Base-by-base conservation (phyloP, 192 early-diverging fungal species). In the Coemansia sp. region DNA sequence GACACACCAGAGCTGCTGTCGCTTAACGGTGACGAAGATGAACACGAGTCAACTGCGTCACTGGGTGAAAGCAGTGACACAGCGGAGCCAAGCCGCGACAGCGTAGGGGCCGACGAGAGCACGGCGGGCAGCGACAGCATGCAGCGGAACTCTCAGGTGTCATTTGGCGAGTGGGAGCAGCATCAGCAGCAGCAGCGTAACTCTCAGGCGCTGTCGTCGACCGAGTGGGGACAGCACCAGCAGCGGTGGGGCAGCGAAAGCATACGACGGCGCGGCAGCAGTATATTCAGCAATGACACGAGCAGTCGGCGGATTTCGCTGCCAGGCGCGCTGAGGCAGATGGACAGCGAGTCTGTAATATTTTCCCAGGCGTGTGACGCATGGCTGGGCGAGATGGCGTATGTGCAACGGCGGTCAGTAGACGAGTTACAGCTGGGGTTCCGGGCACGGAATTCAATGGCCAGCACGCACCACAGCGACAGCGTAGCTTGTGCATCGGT, bases 371-470 rank as follows among this genome's bases (percentile, higher is more conserved):
- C 53, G 25, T 34, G 52, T 5, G 62, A 64, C 11, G 62, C 38
- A 2, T 64, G 62, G 62, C 53, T 64, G 53, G 53, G 9, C 15
- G 53, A 56, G 8, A 20, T 53, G 50, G 31, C 51, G 48, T 52
- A 52, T 31, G 61, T 52, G 52, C 25, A 25, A 10, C 52, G 52
- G 47, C 47, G 19, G 15, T 68, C 64, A 31, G 20, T 31, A 28
- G 44, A 55, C 47, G 64, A 44, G 15, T 71, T 70, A 21, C 62
- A 48, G 47, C 19, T 48, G 15, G 60, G 10, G 52, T 62, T 28
- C 66, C 68, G 5, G 74, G 63, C 17, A 44, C 72, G 4, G 64
- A 66, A 1, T 31, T 69, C 11, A 59, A 55, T 3, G 64, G 25
- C 42, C 46, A 28, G 47, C 17, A 60, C 46, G 64, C 55, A 23